Conservation (phyloP, 73 alveolate genomes). For the Tetrahymena elliotti region DNA sequence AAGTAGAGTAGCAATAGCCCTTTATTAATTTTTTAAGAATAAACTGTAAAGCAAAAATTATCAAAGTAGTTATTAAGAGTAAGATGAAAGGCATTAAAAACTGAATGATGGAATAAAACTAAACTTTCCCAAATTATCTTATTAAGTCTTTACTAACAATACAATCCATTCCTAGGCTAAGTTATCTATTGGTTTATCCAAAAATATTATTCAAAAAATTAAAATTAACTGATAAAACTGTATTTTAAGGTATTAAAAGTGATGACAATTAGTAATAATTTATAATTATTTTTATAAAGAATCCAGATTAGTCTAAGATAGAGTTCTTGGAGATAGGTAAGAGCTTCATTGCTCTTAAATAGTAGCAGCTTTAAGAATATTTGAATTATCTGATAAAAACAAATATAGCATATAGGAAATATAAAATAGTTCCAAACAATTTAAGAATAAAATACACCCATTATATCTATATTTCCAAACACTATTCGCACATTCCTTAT, state of each 20-base stretch:
- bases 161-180: background rate
- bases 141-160: background rate
- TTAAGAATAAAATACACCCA: background rate
- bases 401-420: background rate
- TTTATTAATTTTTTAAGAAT: no score
- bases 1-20: background rate
- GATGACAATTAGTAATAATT: background rate
- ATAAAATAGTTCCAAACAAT: background rate
- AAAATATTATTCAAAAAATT: no score
- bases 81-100: background rate
- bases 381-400: background rate
- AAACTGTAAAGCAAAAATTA: no score
- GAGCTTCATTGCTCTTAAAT: background rate
- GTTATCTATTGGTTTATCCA: background rate
- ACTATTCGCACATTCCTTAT: background rate
- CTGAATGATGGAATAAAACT: no score
- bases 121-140: background rate
- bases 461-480: no score
- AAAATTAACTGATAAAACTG: no score
- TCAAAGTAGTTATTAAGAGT: no score
- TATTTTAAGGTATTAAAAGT: background rate
- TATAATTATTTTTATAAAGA: no score
- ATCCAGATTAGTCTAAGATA: background rate
- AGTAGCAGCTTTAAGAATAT: background rate
- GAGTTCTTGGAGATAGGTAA: background rate